phyloP scores from a whole-genome alignment of 2,329 filamentous ascomycete genomes.

The Claviceps sp. region DNA sequence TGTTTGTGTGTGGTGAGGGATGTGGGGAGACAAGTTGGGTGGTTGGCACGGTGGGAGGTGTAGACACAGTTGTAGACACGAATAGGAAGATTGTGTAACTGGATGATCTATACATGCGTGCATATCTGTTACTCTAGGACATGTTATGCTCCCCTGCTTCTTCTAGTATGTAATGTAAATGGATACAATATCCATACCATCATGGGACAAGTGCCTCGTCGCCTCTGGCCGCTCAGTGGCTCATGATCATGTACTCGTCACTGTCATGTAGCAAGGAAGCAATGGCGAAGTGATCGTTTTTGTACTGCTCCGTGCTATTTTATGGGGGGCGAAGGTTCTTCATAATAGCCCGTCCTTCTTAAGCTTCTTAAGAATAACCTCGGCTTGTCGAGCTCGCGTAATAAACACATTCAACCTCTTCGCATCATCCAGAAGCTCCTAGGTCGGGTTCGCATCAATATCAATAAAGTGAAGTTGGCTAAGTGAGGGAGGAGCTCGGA shows the following conservation, averaged over 20 bases:
- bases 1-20: conserved; percentile 68
- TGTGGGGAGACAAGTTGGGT: conserved; percentile 64
- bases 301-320: too few species aligned
- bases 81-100: not conserved
- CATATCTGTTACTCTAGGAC: too few species aligned
- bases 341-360: not conserved
- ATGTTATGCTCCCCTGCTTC: not conserved
- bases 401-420: conserved; percentile 33
- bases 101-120: too few species aligned
- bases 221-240: too few species aligned
- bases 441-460: conserved; percentile 27
- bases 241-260: not conserved
- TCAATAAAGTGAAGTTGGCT: conserved; percentile 14
- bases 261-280: not conserved
- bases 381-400: conserved; percentile 30
- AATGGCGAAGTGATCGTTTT: not conserved
- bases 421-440: conserved; percentile 29
- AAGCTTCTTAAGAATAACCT: conserved; percentile 30
- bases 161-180: too few species aligned
- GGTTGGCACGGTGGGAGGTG: conserved; percentile 67
- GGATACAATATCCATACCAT: not conserved
- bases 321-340: too few species aligned
- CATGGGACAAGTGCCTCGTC: not conserved
- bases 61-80: conserved; percentile 23
- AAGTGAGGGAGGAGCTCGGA: too few species aligned